phyloP scores from a whole-genome alignment of 768 basidiomycete genomes.

The Mycena latifolia region DNA sequence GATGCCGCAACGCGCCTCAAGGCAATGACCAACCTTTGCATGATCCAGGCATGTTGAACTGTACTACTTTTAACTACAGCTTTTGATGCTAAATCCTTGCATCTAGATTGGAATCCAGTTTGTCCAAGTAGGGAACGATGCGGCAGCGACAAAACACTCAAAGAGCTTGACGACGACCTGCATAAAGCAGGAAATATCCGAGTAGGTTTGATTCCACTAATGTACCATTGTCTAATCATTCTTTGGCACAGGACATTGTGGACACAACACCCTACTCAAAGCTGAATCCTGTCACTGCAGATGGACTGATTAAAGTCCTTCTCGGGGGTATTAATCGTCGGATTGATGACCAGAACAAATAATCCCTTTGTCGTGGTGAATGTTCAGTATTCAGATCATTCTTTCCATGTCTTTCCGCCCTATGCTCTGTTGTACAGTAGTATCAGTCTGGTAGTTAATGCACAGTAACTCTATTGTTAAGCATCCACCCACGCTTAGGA shows the following conservation, averaged over 20 bases:
- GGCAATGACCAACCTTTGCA: slow-evolving; percentile 38
- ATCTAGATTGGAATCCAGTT: slow-evolving; percentile 75
- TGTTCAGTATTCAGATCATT: too few species aligned
- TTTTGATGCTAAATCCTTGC: background rate
- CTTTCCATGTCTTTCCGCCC: too few species aligned
- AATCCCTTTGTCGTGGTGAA: too few species aligned
- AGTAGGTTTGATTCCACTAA: slow-evolving; percentile 43
- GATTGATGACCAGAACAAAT: slow-evolving; percentile 9
- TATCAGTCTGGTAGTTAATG: too few species aligned
- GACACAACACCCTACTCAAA: slow-evolving; percentile 28
- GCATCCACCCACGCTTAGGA: too few species aligned
- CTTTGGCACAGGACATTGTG: slow-evolving; percentile 25
- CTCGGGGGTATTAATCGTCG: slow-evolving; percentile 29
- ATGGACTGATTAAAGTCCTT: slow-evolving; percentile 28
- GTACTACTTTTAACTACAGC: too few species aligned
- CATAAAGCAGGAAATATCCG: slow-evolving; percentile 53
- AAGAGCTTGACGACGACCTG: slow-evolving; percentile 71
- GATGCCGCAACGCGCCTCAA: slow-evolving; percentile 64
- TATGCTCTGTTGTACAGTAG: too few species aligned
- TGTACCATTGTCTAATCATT: background rate
- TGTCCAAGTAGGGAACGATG: slow-evolving; percentile 73
- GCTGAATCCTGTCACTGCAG: slow-evolving; percentile 25
- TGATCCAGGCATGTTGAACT: slow-evolving; percentile 16
- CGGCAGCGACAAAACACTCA: slow-evolving; percentile 55
- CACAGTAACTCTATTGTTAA: too few species aligned